Evolutionary conservation across 139 green algal genomes (phyloP), one percentile per base, ranked within the genome.

Genomic region (Yamagishiella unicocca): DNA sequence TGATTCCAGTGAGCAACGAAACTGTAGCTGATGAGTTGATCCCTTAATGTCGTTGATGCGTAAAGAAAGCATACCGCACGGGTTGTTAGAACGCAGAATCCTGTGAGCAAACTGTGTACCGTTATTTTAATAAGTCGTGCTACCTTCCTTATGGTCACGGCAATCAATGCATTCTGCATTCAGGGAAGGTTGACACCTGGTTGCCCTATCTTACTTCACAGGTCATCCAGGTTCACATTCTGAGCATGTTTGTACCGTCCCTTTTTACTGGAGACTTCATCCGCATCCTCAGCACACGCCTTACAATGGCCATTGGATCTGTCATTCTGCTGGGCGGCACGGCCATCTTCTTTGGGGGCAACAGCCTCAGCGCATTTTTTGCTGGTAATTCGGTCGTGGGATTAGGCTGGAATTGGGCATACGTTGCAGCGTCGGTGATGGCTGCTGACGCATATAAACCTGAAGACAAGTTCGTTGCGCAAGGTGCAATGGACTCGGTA

Each of bases 171-270:
- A n/a, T n/a, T n/a, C n/a, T n/a, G n/a, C n/a, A n/a, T n/a, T n/a
- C n/a, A n/a, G n/a, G n/a, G n/a, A n/a, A n/a, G n/a, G n/a, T n/a
- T n/a, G n/a, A n/a, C n/a, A n/a, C n/a, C n/a, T n/a, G n/a, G n/a
- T n/a, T n/a, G n/a, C n/a, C n/a, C n/a, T n/a, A n/a, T n/a, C n/a
- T n/a, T n/a, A n/a, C n/a, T n/a, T 2, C 45, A 3, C 75, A 84
- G 55, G 77, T 84, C 37, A 84, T 84, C 78, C 78, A 85, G 61
- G 78, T 85, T 1, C 78, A 75, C 61, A 75, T 85, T 17, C 31
- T 75, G 14, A 40, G 9, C 42, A 85, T 85, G 78, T 85, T 85
- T 61, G 33, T 75, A 21, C 78, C 78, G 27, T 62, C 61, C 38
- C 38, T 85, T 1, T 35, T 75, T 27, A 85, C 55, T 12, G 78